Percentiles rank a stretch among this genome's conserved stretches.
Evolutionary conservation across 495 filamentous ascomycete genomes (phyloP).

Genomic region (Pseudoneurospora amorphoporcata): DNA sequence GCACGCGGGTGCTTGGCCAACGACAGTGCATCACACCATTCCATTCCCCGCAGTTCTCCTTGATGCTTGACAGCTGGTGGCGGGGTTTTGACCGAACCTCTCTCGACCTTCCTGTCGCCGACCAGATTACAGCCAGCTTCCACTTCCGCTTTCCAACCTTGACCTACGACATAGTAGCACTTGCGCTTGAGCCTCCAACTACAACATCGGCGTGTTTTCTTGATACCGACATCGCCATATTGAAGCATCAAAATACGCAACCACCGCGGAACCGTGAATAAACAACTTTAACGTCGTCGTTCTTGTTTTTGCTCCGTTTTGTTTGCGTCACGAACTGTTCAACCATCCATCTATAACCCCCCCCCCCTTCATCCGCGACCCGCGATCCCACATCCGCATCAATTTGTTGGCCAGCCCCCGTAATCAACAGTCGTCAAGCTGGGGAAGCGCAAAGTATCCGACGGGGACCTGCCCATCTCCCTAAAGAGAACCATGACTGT

Average conservation of each 20-base stretch:
- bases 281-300: background rate
- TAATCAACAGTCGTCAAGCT: constrained; percentile 29
- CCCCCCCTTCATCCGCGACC: background rate
- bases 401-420: background rate
- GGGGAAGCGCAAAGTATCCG: constrained; percentile 80
- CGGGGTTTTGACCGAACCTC: constrained; percentile 11
- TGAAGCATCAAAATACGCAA: background rate
- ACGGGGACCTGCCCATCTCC: constrained; percentile 61
- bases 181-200: background rate
- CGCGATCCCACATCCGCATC: background rate
- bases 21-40: constrained; percentile 9
- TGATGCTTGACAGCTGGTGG: constrained; percentile 3
- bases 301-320: background rate
- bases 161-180: background rate
- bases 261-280: background rate
- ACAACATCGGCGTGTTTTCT: background rate
- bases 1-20: background rate
- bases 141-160: background rate
- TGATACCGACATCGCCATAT: background rate
- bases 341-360: background rate
- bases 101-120: background rate
- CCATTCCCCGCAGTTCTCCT: constrained; percentile 3
- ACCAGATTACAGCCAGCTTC: background rate
- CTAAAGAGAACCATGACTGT: constrained; percentile 80
- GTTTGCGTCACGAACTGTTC: background rate